Evolutionary conservation across 2,329 filamentous ascomycete genomes (phyloP), one percentile per base, ranked within the genome.

Genomic region (Xylariaceae sp.): DNA sequence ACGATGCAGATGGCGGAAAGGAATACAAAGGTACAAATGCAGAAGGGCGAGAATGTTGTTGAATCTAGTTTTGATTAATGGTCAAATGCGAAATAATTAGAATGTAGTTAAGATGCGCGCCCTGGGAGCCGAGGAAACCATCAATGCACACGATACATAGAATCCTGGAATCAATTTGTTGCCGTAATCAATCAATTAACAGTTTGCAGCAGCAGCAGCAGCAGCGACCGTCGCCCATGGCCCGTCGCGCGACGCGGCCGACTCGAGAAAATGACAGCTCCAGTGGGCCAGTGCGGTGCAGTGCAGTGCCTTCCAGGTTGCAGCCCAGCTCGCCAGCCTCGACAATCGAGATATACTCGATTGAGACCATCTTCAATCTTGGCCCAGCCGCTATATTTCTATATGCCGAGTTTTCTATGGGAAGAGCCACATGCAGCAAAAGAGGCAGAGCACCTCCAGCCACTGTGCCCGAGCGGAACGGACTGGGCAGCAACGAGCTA

Each of bases 241-340:
- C 22, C 22, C 22, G 60, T 61, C 61, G 60, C 63, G 63, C 63
- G 63, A 66, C 63, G 62, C 63, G 63, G 63, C 58, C 53, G 50
- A 59, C 56, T 55, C 54, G 58, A 31, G 34, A 31, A 53, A n/a
- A 54, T 28, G 22, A 28, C 22, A 28, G 22, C 22, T 28, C 22
- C 22, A 28, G 22, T 28, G 22, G 22, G 22, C 22, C 22, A n/a
- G n/a, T n/a, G n/a, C n/a, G n/a, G n/a, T n/a, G n/a, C n/a, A 50
- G 56, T 41, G 54, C 54, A 44, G 45, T 51, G 31, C 34, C 33
- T 45, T 19, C 10, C 40, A 45, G 13, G 17, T 38, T 33, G n/a
- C 19, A 18, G 19, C n/a, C 18, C 22, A 39, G 31, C 7, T 13
- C 19, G 19, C 28, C 13, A 31, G 22, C 31, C 33, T 22, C 22